These are phyloP conservation scores for Salmacisia buchloeana DNA, from an alignment of 1,284 basidiomycete genomes.

Conservation along the genomic window DNA sequence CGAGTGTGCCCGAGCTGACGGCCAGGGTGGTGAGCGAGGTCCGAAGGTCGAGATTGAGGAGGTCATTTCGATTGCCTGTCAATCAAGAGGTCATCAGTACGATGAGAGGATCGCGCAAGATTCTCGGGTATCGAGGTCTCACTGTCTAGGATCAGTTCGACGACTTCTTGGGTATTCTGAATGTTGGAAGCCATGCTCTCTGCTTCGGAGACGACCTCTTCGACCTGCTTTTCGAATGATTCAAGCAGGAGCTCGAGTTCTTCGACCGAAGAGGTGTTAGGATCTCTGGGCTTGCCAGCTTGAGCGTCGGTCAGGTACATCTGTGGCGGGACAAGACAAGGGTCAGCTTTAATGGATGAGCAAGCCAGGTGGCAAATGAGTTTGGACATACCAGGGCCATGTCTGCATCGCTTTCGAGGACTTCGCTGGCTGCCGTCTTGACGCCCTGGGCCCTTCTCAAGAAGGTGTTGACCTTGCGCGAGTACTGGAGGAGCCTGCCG, in stretches of 20 bases:
- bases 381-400: constrained; percentile 55
- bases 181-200: constrained; percentile 55
- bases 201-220: constrained; percentile 39
- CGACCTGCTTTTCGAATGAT: constrained; percentile 73
- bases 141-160: constrained; percentile 91
- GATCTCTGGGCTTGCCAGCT: constrained; percentile 14
- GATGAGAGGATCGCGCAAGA: background rate
- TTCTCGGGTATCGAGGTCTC: background rate
- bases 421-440: constrained; percentile 33
- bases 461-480: constrained; percentile 36
- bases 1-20: constrained; percentile 80
- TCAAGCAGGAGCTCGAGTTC: constrained; percentile 89
- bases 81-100: background rate
- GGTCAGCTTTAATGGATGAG: no score
- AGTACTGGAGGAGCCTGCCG: constrained; percentile 33
- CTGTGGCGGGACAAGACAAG: no score
- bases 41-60: constrained; percentile 84
- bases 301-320: constrained; percentile 61
- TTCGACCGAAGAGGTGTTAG: constrained; percentile 8
- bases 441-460: constrained; percentile 30
- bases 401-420: constrained; percentile 61
- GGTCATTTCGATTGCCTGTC: constrained; percentile 70
- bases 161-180: constrained; percentile 92
- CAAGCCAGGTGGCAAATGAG: background rate
- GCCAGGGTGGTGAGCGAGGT: constrained; percentile 90